Base-by-base conservation (phyloP, 2,329 filamentous ascomycete genomes). In the Diplocarpon mali region DNA sequence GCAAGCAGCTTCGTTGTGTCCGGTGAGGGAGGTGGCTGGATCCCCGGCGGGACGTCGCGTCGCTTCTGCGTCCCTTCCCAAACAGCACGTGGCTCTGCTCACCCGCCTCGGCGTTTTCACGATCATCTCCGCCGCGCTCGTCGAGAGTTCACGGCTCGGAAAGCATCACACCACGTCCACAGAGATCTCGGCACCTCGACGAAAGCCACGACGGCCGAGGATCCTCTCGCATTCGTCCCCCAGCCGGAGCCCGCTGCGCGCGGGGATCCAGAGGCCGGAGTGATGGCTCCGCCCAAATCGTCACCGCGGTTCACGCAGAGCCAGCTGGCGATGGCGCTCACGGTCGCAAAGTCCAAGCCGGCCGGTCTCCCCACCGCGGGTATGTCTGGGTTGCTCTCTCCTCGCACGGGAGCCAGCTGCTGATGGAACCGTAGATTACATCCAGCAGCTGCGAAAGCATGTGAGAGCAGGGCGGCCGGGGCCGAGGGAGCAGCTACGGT, bases 261-360 rank as follows among this genome's bases (percentile, higher is more conserved):
- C 20, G 7, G 20, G 4, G 7, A 7, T 7, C 20, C 3, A 7
- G 4, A 24, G 20, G 20, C 20, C 7, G 20, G 20, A 24, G 20
- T 24, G 20, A 24, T 24, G 20, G 20, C 16, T 17, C 29, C 38
- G 35, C 10, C 40, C 13, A 51, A 46, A 4, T 38, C 53, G 14
- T 32, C 40, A 3, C 13, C 12, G 11, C 27, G 50, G 29, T 54
- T 57, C 37, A 45, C 46, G 14, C 46, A 54, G 38, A 53, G 50
- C 32, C 57, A 59, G 37, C 10, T 55, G 17, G 44, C 54, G 31
- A 42, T 59, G 31, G 56, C 56, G n/a, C 42, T 58, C 24, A 28
- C 43, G 2, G 52, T 59, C 29, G 30, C 40, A n/a, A 58, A 55
- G 24, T 50, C 49, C 14, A 53, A 49, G 17, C 55, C 53, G 27